These are phyloP conservation scores for Zygotorulaspora chibaensis DNA, from an alignment of 805 yeast species.

Conservation along the genomic window DNA sequence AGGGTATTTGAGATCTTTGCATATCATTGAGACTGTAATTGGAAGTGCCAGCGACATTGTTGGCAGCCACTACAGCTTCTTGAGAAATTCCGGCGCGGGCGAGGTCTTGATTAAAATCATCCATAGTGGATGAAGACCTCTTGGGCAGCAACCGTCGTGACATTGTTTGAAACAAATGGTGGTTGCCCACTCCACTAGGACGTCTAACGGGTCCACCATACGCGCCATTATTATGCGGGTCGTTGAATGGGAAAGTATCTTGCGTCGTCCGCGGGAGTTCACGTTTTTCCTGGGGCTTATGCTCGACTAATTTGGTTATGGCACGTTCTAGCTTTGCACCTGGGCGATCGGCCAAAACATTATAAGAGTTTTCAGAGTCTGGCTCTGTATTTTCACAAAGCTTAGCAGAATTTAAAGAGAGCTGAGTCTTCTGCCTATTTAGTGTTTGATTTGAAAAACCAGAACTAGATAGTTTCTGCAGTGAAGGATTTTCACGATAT, in stretches of 20 bases:
- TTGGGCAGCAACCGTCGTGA: constrained; percentile 18
- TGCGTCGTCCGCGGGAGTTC: constrained; percentile 28
- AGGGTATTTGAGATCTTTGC: not conserved
- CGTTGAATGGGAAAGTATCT: constrained; percentile 20
- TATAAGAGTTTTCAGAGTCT: constrained; percentile 13
- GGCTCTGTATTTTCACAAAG: not conserved
- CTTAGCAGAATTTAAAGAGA: not conserved
- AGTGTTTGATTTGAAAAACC: not conserved
- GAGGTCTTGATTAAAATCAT: constrained; percentile 34
- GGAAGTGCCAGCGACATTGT: constrained; percentile 46
- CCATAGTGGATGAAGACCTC: constrained; percentile 21
- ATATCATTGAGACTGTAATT: constrained; percentile 21
- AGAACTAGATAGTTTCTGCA: not conserved
- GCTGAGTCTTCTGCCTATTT: not conserved
- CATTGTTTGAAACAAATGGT: constrained; percentile 17
- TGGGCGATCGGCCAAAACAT: constrained; percentile 34
- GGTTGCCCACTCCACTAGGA: not conserved
- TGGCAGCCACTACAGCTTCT: constrained; percentile 41
- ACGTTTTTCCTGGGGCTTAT: constrained; percentile 1
- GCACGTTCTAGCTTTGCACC: constrained; percentile 36
- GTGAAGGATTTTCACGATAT: not conserved
- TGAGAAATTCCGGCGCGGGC: constrained; percentile 39
- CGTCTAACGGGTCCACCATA: constrained; percentile 1
- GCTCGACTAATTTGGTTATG: constrained; percentile 24
- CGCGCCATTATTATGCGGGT: constrained; percentile 5